Base-by-base conservation (phyloP, 106 monocot genomes). In the Phalaenopsis equestris region DNA sequence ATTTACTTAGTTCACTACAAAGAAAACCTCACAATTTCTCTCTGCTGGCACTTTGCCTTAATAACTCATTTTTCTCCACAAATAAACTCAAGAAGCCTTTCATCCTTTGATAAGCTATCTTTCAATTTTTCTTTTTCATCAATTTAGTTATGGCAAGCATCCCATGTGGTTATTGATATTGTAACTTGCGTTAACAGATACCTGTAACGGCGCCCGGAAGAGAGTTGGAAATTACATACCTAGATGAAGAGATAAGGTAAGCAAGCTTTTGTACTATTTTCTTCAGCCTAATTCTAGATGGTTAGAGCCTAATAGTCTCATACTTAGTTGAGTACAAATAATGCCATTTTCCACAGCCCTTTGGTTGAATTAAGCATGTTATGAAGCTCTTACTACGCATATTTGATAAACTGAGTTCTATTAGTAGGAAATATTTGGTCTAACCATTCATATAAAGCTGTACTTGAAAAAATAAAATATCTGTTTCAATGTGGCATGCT, bases 231-330 rank as follows among this genome's bases (percentile, higher is more conserved):
- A 91, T 91, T 38, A 91, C 91, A 15, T 91, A 91, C 75, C 72
- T 91, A 10, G 91, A 91, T 80, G 89, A 91, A 85, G 91, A 91
- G 77, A 80, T 89, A 45, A 79, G 91, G 91, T 91, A 77, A 89
- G 86, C 45, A 75, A 43, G 74, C 43, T 75, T 75, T 19, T 75
- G 19, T 78, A 14, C 64, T 65, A 65, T 0, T 65, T 65, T 52
- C 52, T 52, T 52, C 14, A 15, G 52, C 52, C 12, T 52, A 52
- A 52, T 52, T 10, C 24, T 21, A 23, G 24, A 24, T 23, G n/a
- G 64, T 24, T 23, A 23, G 24, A 65, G 2, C 23, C 8, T 65
- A 65, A 16, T 57, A 65, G 52, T 12, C 52, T 52, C 52, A 52
- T 52, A 52, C 52, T 65, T 65, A 23, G n/a, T 23, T 24, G 1